phyloP scores from a whole-genome alignment of 495 filamentous ascomycete species.

The Penicillium paxilli region DNA sequence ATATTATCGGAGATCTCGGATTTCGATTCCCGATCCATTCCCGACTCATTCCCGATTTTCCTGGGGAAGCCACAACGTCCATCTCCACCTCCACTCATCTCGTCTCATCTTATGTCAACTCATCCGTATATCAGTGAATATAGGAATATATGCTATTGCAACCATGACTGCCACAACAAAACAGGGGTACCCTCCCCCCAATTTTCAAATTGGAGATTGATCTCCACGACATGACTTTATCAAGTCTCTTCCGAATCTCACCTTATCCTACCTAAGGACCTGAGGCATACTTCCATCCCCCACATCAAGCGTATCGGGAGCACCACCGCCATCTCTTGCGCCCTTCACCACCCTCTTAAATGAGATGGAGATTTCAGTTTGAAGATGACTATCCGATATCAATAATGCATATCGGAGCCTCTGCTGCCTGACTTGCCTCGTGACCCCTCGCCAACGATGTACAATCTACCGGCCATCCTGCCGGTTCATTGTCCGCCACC shows the following conservation, averaged over 20 bases:
- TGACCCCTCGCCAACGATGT: too few species aligned
- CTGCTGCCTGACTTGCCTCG: not conserved
- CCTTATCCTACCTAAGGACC: too few species aligned
- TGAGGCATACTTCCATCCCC: not conserved
- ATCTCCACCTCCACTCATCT: not conserved
- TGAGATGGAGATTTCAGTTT: not conserved
- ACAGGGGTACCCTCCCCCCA: too few species aligned
- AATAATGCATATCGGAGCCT: not conserved
- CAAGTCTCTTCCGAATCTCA: too few species aligned
- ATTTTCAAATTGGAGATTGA: too few species aligned
- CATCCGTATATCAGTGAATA: not conserved
- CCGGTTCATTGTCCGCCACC: constrained; percentile 1
- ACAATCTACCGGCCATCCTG: not conserved
- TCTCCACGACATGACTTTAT: not conserved
- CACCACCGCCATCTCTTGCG: not conserved
- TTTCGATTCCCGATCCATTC: not conserved
- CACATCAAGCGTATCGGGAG: not conserved
- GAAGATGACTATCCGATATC: too few species aligned
- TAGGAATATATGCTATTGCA: too few species aligned
- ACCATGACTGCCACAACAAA: too few species aligned
- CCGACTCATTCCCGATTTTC: not conserved
- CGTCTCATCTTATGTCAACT: not conserved
- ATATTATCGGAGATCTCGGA: not conserved
- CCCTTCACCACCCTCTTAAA: not conserved
- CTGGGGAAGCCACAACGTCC: too few species aligned